Evolutionary conservation across 2,329 filamentous ascomycete species (phyloP).

Genomic region (Rachicladosporium sp.): DNA sequence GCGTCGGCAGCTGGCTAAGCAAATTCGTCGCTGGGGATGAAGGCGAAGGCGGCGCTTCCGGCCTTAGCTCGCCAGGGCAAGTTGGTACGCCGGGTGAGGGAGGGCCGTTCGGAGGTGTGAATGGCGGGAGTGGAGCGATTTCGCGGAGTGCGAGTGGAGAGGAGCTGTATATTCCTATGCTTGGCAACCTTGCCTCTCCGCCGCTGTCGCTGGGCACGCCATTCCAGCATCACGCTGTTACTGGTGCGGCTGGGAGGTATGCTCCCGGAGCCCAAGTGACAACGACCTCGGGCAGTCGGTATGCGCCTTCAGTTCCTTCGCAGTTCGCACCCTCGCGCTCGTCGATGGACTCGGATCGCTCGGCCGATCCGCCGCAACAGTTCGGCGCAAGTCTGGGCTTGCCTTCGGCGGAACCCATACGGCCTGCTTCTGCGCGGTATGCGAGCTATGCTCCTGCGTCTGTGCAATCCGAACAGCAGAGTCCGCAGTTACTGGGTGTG

Average conservation of each 20-base stretch:
- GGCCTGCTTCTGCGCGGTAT: constrained; percentile 13
- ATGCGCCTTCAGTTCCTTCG: constrained; percentile 6
- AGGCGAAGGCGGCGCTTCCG: constrained; percentile 49
- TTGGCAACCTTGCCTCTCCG: constrained; percentile 18
- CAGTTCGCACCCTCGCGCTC: constrained; percentile 17
- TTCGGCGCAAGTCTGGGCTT: background rate
- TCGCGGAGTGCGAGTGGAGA: constrained; percentile 52
- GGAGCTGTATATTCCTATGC: constrained; percentile 57
- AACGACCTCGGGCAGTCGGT: constrained; percentile 1
- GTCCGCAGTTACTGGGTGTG: constrained; percentile 12
- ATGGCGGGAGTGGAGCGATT: constrained; percentile 43
- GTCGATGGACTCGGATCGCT: constrained; percentile 27
- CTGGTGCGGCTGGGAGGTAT: constrained; percentile 14
- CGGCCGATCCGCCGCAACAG: constrained; percentile 3
- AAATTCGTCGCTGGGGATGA: constrained; percentile 94
- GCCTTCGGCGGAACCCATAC: constrained; percentile 6
- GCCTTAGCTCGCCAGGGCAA: constrained; percentile 27
- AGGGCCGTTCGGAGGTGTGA: constrained; percentile 73
- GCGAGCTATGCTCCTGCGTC: constrained; percentile 17
- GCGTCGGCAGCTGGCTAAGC: constrained; percentile 85
- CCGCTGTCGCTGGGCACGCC: constrained; percentile 8
- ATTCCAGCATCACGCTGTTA: constrained; percentile 4
- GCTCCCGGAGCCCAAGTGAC: constrained; percentile 13
- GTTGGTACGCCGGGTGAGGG: constrained; percentile 43
- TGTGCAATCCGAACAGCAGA: background rate